Conservation (phyloP, 495 filamentous ascomycete genomes). For the Penicillium angulare region DNA sequence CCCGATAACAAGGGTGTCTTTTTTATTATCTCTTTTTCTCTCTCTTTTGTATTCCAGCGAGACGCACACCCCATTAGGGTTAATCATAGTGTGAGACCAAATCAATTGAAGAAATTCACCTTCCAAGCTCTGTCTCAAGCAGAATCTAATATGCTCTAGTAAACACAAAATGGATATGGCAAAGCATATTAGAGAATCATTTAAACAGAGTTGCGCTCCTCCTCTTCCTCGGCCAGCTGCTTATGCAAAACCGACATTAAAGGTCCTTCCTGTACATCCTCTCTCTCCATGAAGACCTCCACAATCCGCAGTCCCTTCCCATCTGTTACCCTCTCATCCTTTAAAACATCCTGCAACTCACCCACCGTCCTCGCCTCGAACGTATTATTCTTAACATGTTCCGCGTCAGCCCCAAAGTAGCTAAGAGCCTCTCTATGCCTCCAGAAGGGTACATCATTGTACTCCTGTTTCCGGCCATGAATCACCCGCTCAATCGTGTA, state of each 20-base stretch:
- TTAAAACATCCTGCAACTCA: constrained; percentile 35
- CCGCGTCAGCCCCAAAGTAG: constrained; percentile 43
- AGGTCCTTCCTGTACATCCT: constrained; percentile 38
- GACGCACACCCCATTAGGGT: background rate
- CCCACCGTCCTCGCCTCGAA: constrained; percentile 34
- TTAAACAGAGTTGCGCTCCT: too few species aligned
- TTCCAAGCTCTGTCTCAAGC: background rate
- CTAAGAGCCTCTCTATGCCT: constrained; percentile 47
- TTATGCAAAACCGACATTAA: constrained; percentile 26
- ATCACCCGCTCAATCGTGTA: constrained; percentile 76
- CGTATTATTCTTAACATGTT: constrained; percentile 21
- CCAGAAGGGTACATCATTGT: constrained; percentile 73
- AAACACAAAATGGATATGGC: too few species aligned
- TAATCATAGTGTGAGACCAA: background rate
- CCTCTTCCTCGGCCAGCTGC: constrained; percentile 21
- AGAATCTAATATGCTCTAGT: background rate
- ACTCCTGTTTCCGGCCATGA: constrained; percentile 68
- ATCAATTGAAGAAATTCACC: background rate
- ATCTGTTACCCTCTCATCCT: constrained; percentile 28
- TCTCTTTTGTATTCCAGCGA: constrained; percentile 15
- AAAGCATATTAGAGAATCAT: too few species aligned
- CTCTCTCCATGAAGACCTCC: constrained; percentile 45
- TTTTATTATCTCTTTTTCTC: constrained; percentile 9
- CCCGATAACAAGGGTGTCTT: constrained; percentile 8
- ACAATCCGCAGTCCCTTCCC: constrained; percentile 43